Conservation (phyloP, 2,329 filamentous ascomycete species). For the Coleophoma eucalyptorum region DNA sequence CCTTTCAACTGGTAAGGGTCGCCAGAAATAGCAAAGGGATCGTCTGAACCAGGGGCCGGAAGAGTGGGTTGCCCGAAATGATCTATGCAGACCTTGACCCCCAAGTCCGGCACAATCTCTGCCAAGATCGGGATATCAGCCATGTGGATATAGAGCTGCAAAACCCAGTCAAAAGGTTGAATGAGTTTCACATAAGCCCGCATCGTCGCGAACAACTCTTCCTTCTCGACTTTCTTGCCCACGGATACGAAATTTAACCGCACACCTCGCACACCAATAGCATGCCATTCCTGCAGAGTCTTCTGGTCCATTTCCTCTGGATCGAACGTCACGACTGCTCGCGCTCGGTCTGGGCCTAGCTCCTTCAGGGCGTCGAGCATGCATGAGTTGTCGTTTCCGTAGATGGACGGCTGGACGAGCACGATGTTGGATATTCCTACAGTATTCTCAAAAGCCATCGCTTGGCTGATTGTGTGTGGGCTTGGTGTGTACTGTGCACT, state of each 20-base stretch:
- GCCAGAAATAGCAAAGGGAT: slow-evolving; percentile 7
- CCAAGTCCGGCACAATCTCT: slow-evolving; percentile 41
- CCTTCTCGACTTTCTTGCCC: not conserved
- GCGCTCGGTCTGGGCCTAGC: slow-evolving; percentile 44
- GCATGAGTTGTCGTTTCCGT: slow-evolving; percentile 56
- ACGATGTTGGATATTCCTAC: slow-evolving; percentile 52
- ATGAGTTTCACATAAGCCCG: slow-evolving; percentile 45
- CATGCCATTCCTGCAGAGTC: slow-evolving; percentile 49
- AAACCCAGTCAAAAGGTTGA: slow-evolving; percentile 47
- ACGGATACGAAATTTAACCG: slow-evolving; percentile 54
- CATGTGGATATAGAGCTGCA: slow-evolving; percentile 55
- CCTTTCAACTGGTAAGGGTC: slow-evolving; percentile 43
- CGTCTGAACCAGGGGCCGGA: slow-evolving; percentile 5
- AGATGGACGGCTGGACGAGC: slow-evolving; percentile 55
- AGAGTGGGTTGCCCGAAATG: slow-evolving; percentile 52
- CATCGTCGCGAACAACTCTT: slow-evolving; percentile 24
- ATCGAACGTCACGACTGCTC: slow-evolving; percentile 55
- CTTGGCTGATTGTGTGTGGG: slow-evolving; percentile 45
- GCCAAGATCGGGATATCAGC: slow-evolving; percentile 44
- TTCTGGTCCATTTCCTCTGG: slow-evolving; percentile 32
- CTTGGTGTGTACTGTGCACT: slow-evolving; percentile 47
- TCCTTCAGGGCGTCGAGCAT: slow-evolving; percentile 47
- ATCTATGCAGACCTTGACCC: slow-evolving; percentile 52
- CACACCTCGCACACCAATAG: slow-evolving; percentile 53
- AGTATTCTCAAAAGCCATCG: slow-evolving; percentile 43